Base-by-base conservation (phyloP, 2,329 filamentous ascomycete species). In the Biscogniauxia marginata region DNA sequence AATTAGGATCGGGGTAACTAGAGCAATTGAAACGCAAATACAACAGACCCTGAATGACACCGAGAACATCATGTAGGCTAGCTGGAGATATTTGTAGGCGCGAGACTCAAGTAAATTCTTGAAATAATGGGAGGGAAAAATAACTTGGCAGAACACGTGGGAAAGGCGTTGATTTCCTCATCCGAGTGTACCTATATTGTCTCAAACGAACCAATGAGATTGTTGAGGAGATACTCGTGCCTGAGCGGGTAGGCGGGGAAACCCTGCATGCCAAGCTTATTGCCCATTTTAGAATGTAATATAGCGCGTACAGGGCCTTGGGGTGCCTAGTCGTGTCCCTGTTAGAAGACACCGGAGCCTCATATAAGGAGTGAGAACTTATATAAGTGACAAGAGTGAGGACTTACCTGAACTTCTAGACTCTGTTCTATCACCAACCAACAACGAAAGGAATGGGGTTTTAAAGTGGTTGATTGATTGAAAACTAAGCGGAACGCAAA, bases 181-280 rank as follows among this genome's bases (percentile, higher is more conserved):
- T 39, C 30, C 1, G 11, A 16, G 13, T 16, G 30, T 39, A 39
- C 11, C 13, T 16, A 39, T 39, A 16, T 39, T 39, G 30, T 39
- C 30, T 39, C 4, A 39, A 16, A 20, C 18, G 34, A 25, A 49
- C 52, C 52, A 53, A 53, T 53, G 19, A 45, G 30, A 49, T 11
- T 7, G 22, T 60, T 46, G 57, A 49, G 53, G 52, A 48, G 52
- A 25, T 44, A 48, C 52, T 53, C 52, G 52, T 53, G 52, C 52
- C 46, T 53, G 45, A 45, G 52, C 46, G 30, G 30, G 30, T 53
- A 25, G 25, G 52, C 46, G 30, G 30, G 30, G 30, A 39, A 39
- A 16, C 13, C 9, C 30, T 11, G 4, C 16, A 13, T 20, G 52
- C 52, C 52, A 53, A 53, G 52, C 22, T 45, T 49, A 16, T 5